phyloP scores from a whole-genome alignment of 2,329 filamentous ascomycete species.

The Dissoconium aciculare region DNA sequence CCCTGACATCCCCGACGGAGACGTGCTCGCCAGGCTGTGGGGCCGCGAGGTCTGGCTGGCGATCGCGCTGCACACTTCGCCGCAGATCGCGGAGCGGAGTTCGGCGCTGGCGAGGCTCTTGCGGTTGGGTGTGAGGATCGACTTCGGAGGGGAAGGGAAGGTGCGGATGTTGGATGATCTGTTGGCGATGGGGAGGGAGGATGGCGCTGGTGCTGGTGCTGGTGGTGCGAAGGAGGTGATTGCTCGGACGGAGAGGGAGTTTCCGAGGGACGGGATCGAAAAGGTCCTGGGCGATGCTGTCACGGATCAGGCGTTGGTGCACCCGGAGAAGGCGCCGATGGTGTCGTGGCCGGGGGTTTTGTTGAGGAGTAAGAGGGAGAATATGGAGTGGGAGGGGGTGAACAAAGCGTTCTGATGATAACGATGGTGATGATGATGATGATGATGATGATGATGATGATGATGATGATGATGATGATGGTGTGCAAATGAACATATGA shows the following conservation, averaged over 20 bases:
- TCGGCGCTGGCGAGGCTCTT: conserved; percentile 26
- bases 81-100: conserved; percentile 32
- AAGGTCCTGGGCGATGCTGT: conserved; percentile 31
- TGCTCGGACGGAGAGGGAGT: conserved; percentile 17
- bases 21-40: conserved; percentile 8
- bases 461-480: too few relatives aligned
- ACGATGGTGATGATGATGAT: too few relatives aligned
- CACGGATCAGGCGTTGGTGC: conserved; percentile 25
- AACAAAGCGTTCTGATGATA: conserved; percentile 17
- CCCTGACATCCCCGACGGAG: conserved; percentile 14
- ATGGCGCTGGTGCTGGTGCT: conserved; percentile 1
- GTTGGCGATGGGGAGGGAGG: too few relatives aligned
- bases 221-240: conserved; percentile 12
- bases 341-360: conserved; percentile 16
- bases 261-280: conserved; percentile 27
- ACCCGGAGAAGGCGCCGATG: conserved; percentile 27
- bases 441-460: too few relatives aligned
- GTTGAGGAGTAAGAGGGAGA: conserved; percentile 9
- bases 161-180: too few relatives aligned
- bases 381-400: conserved; percentile 15
- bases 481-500: too few relatives aligned
- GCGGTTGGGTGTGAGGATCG: conserved; percentile 25
- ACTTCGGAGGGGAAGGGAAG: too few relatives aligned
- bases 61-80: conserved; percentile 32
- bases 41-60: conserved; percentile 31